phyloP scores from a whole-genome alignment of 2,329 filamentous ascomycete genomes.

The Ophiostoma angusticollis region DNA sequence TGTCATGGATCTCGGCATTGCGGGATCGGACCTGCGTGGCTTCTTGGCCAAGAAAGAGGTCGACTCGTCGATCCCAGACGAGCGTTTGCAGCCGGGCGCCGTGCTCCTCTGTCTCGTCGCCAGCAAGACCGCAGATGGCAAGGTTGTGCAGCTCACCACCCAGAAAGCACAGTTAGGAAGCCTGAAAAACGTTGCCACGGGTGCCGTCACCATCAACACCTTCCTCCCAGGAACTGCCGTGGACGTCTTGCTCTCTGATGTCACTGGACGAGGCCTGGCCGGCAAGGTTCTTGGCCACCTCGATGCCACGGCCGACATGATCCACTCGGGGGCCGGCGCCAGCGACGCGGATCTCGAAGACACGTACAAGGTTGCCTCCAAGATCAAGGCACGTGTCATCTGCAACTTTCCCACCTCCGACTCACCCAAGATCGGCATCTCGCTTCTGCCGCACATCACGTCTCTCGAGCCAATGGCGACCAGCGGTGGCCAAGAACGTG shows the following conservation, averaged over 20 bases:
- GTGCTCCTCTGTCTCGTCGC: constrained; percentile 76
- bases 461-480: constrained; percentile 31
- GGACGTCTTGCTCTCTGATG: constrained; percentile 69
- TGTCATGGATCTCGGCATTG: constrained; percentile 80
- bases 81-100: constrained; percentile 60
- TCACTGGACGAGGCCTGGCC: constrained; percentile 58
- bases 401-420: constrained; percentile 75
- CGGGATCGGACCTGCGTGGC: constrained; percentile 54
- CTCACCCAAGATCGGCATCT: constrained; percentile 74
- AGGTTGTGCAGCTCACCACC: constrained; percentile 75
- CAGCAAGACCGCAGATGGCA: constrained; percentile 61
- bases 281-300: constrained; percentile 89
- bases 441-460: constrained; percentile 72
- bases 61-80: constrained; percentile 49
- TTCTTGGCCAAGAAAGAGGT: constrained; percentile 82
- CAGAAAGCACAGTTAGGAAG: constrained; percentile 58
- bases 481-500: background rate
- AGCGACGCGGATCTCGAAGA: constrained; percentile 57
- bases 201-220: constrained; percentile 75
- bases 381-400: constrained; percentile 74
- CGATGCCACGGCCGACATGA: constrained; percentile 77
- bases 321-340: constrained; percentile 71
- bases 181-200: constrained; percentile 49
- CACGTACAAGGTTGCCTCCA: constrained; percentile 72
- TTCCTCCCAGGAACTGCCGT: constrained; percentile 88